These are phyloP conservation scores for Sporopachydermia lactativora DNA, from an alignment of 805 yeast genomes.

Conservation along the genomic window DNA sequence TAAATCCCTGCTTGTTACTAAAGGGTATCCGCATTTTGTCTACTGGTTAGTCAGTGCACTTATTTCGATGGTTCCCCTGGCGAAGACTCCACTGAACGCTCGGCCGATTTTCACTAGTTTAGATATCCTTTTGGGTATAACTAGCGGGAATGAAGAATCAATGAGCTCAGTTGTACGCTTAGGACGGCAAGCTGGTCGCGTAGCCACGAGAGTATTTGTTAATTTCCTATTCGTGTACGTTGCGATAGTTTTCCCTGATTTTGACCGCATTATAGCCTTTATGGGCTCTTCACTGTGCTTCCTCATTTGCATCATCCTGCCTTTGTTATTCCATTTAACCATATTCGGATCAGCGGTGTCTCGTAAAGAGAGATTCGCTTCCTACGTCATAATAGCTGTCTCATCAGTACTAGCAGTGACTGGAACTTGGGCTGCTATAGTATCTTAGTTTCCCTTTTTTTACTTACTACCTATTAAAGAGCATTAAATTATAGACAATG, in stretches of 20 bases:
- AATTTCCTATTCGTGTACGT: constrained; percentile 42
- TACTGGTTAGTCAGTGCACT: constrained; percentile 37
- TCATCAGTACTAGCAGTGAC: constrained; percentile 35
- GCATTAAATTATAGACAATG: no score
- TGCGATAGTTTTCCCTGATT: constrained; percentile 58
- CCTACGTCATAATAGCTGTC: constrained; percentile 29
- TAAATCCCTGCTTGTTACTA: constrained; percentile 50
- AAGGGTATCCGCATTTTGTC: constrained; percentile 54
- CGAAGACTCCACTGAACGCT: constrained; percentile 73
- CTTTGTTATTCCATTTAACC: constrained; percentile 54
- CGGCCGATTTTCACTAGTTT: constrained; percentile 67
- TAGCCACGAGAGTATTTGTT: constrained; percentile 29
- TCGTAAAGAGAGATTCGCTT: constrained; percentile 22
- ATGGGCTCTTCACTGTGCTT: constrained; percentile 74
- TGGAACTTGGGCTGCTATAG: constrained; percentile 46
- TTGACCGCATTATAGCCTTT: constrained; percentile 70
- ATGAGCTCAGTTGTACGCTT: constrained; percentile 11
- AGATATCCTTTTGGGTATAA: constrained; percentile 35
- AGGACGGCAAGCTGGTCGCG: constrained; percentile 5
- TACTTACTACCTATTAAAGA: no score
- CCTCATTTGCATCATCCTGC: constrained; percentile 65
- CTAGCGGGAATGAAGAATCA: constrained; percentile 12
- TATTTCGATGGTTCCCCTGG: constrained; percentile 72
- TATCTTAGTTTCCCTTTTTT: not conserved
- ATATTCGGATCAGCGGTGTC: constrained; percentile 34